These are phyloP conservation scores for Suillus subaureus DNA, from an alignment of 768 basidiomycete genomes.

Conservation along the genomic window DNA sequence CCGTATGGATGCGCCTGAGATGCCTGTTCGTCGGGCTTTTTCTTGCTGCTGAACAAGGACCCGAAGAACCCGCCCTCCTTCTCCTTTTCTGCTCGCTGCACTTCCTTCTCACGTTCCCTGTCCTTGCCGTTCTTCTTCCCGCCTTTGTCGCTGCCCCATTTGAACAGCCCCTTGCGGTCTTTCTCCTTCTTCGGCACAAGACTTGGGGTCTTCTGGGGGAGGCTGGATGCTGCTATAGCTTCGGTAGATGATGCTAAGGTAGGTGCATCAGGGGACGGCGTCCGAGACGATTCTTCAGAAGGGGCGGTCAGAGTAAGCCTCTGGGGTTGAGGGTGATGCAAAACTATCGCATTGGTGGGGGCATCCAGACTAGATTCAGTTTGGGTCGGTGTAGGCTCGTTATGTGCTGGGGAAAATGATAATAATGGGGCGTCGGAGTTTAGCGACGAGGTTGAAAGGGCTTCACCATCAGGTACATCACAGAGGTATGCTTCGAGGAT, in stretches of 20 bases:
- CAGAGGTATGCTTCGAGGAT: constrained; percentile 85
- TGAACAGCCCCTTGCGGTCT: constrained; percentile 73
- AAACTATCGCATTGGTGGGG: constrained; percentile 38
- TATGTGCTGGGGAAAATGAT: constrained; percentile 26
- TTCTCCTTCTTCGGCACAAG: constrained; percentile 61
- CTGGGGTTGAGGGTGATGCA: constrained; percentile 73
- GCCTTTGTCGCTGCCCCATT: constrained; percentile 67
- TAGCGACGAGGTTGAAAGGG: constrained; percentile 23
- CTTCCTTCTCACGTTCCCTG: constrained; percentile 52
- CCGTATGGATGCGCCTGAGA: constrained; percentile 37
- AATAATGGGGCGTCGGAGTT: constrained; percentile 21
- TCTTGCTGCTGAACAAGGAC: constrained; percentile 83
- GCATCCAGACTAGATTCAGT: constrained; percentile 35
- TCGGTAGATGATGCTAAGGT: constrained; percentile 28
- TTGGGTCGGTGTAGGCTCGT: constrained; percentile 15
- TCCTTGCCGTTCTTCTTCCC: constrained; percentile 57
- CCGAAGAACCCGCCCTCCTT: constrained; percentile 87
- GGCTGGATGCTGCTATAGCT: constrained; percentile 28
- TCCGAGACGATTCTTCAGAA: constrained; percentile 46
- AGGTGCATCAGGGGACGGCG: constrained; percentile 57
- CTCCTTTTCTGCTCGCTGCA: constrained; percentile 49
- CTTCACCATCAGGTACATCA: constrained; percentile 51
- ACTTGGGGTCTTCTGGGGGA: constrained; percentile 25
- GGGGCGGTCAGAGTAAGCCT: constrained; percentile 39
- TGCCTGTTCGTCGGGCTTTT: constrained; percentile 79